Conservation (phyloP, 2,329 filamentous ascomycete species). For the Alternaria alternata region DNA sequence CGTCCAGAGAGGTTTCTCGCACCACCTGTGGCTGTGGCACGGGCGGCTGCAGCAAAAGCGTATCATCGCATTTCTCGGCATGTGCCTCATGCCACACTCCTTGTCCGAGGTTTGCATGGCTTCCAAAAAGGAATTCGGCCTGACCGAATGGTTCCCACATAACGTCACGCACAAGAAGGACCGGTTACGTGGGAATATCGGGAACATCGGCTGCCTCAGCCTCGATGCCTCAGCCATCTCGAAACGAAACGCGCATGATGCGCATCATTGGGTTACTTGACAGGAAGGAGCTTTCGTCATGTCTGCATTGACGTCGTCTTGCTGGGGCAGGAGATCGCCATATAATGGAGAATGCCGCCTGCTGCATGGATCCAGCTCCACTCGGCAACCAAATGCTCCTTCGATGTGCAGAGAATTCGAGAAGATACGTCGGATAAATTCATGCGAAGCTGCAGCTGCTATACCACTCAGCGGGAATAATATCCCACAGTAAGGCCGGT, state of each 20-base stretch:
- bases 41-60: conserved; percentile 28
- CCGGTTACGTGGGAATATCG: conserved; percentile 6
- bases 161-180: conserved; percentile 14
- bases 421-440: not conserved
- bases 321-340: conserved; percentile 1
- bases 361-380: not conserved
- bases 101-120: conserved; percentile 33
- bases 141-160: conserved; percentile 6
- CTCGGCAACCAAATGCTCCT: not conserved
- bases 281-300: conserved; percentile 4
- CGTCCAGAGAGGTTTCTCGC: not conserved
- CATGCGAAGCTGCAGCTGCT: conserved; percentile 1
- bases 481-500: not conserved
- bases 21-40: conserved; percentile 19
- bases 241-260: conserved; percentile 25
- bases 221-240: conserved; percentile 15
- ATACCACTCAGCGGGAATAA: not conserved
- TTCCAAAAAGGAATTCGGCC: conserved; percentile 4
- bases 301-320: conserved; percentile 8
- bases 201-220: conserved; percentile 27
- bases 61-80: conserved; percentile 6
- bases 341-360: not conserved
- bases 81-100: conserved; percentile 35
- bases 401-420: not conserved
- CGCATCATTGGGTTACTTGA: conserved; percentile 11